A percentile compares a stretch with the other conserved stretches of the same genome.
Conservation (phyloP, 805 yeast species). For the Starmerella bombicola region DNA sequence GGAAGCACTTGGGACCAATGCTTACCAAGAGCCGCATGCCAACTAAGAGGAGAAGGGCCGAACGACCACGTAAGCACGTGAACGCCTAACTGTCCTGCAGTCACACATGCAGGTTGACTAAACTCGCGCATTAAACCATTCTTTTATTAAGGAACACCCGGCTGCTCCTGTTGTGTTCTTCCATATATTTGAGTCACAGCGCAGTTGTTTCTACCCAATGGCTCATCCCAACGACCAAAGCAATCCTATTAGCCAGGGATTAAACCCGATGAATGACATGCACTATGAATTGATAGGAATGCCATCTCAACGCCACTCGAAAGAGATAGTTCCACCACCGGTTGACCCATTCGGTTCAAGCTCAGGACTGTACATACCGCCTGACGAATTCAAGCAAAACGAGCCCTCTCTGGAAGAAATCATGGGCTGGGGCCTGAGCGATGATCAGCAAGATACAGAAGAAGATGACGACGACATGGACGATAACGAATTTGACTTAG, state of each 20-base stretch:
- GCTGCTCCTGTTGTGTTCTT: no score
- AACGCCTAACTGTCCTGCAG: no score
- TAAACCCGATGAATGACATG: neutral
- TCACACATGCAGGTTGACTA: slow-evolving; percentile 13
- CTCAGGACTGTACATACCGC: slow-evolving; percentile 19
- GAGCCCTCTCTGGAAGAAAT: slow-evolving; percentile 10
- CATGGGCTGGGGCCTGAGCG: slow-evolving; percentile 20
- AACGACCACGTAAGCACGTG: no score
- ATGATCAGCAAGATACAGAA: slow-evolving; percentile 21
- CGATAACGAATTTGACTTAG: slow-evolving; percentile 18
- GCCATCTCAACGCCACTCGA: slow-evolving; percentile 7
- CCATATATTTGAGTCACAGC: no score
- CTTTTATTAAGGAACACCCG: no score
- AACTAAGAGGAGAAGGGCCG: no score
- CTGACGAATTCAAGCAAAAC: slow-evolving; percentile 14
- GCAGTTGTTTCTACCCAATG: no score
- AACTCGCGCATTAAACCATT: slow-evolving; percentile 6
- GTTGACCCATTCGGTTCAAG: slow-evolving; percentile 15
- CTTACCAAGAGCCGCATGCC: no score
- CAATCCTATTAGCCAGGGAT: neutral
- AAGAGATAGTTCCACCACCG: slow-evolving; percentile 13
- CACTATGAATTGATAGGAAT: neutral
- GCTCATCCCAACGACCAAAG: neutral
- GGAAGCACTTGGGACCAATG: no score
- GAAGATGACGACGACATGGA: slow-evolving; percentile 22